A percentile compares a stretch with the other conserved stretches of the same genome.
These are phyloP conservation scores for Xylaria sp. DNA, from an alignment of 2,329 filamentous ascomycete species.

Conservation along the genomic window DNA sequence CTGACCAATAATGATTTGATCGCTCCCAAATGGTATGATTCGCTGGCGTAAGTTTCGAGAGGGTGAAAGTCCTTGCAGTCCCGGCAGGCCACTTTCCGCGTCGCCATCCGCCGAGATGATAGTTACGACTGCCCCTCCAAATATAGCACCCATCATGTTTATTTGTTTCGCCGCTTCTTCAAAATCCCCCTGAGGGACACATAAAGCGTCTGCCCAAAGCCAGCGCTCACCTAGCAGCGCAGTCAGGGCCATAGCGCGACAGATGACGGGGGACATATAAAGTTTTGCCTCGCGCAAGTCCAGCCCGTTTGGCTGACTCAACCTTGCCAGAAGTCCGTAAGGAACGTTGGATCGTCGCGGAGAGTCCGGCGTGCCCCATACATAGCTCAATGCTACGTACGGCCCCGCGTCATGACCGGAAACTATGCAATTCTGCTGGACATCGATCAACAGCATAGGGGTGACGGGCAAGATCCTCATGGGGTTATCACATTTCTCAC, in stretches of 20 bases:
- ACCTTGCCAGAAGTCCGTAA: too few species aligned
- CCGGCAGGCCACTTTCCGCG: not conserved
- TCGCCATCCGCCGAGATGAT: constrained; percentile 8
- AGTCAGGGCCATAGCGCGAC: not conserved
- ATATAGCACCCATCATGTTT: constrained; percentile 16
- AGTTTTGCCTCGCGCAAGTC: too few species aligned
- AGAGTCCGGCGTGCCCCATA: too few species aligned
- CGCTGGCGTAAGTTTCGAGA: not conserved
- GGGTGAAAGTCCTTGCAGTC: not conserved
- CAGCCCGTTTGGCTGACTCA: too few species aligned
- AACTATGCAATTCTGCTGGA: too few species aligned
- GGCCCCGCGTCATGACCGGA: too few species aligned
- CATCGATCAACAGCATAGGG: too few species aligned
- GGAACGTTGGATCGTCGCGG: too few species aligned
- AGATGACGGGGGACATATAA: not conserved
- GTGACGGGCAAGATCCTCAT: too few species aligned
- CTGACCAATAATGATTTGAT: not conserved
- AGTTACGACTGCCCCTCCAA: not conserved
- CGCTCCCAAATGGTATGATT: not conserved
- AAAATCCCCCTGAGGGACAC: not conserved
- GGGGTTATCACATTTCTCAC: too few species aligned
- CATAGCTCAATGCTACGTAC: too few species aligned
- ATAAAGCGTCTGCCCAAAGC: constrained; percentile 10
- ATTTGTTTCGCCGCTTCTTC: not conserved
- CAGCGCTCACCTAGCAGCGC: not conserved